Base-by-base conservation (phyloP, 352 stramenopile species). In the Pythium rhizo-oryzae region DNA sequence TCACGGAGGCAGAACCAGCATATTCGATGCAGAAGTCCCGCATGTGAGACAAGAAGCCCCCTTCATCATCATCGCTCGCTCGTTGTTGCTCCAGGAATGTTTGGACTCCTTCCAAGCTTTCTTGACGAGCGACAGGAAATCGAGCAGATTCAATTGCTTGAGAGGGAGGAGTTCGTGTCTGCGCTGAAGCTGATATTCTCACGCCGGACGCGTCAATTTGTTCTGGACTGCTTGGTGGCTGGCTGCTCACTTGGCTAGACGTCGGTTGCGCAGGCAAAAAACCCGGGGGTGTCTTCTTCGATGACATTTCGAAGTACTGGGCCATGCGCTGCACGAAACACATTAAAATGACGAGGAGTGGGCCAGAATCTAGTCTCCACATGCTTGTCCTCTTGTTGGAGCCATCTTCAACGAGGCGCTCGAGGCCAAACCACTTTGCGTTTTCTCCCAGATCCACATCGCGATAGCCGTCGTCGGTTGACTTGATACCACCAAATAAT, bases 311-410 rank as follows among this genome's bases (percentile, higher is more conserved):
- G 30, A 91, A 90, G 59, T 90, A 92, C 65, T 92, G 80, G 1
- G 85, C 75, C 50, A 89, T 69, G 8, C 85, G 76, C 68, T 94
- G 85, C 21, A 94, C 59, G 23, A 76, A 82, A 59, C 86, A 93
- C 76, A 91, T 83, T 11, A 90, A 65, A 69, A 93, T 84, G 56
- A 94, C 81, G 57, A 85, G 75, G 25, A 94, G 83, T 25, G 89
- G 77, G 2, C 77, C 72, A 1, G 73, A 81, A 0, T 85, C 47
- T 16, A 93, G 62, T n/a, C 76, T 59, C 83, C 82, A 93, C 54
- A 94, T 56, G 0, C 30, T 65, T 18, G 63, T 58, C 35, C 47
- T 72, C 33, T 44, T 63, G 16, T 19, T 70, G 0, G 61, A 28
- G 30, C 78, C 59, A 9, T 82, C 69, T 2, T 70, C 72, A 49